phyloP scores from a whole-genome alignment of 108 stramenopile species.

The Cyclostephanos tholiformis region DNA sequence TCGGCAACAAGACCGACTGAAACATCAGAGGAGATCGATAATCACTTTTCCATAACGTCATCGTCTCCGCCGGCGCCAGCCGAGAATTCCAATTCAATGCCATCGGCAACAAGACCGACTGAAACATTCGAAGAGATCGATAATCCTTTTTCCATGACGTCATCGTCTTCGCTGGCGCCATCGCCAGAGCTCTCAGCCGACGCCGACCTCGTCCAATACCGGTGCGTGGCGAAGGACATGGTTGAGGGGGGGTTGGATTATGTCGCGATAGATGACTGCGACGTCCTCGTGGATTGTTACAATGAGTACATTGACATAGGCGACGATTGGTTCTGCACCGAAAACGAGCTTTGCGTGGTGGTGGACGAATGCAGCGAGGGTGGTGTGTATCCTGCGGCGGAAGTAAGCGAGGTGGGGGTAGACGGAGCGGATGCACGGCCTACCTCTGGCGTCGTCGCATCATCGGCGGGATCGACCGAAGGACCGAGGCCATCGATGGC shows the following conservation, averaged over 20 bases:
- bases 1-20: no score
- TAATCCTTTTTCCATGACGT: no score
- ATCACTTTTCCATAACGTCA: no score
- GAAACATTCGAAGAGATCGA: no score
- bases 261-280: slow-evolving; percentile 13
- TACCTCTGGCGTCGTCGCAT: no score
- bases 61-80: no score
- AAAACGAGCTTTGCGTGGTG: slow-evolving; percentile 21
- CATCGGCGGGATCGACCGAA: background rate
- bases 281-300: slow-evolving; percentile 24
- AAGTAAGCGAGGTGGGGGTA: background rate
- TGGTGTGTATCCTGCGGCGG: no score
- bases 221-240: slow-evolving; percentile 18
- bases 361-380: slow-evolving; percentile 5
- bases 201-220: background rate
- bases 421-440: background rate
- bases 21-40: no score
- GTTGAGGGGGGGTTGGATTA: slow-evolving; percentile 19
- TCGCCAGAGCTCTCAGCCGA: no score
- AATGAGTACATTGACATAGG: slow-evolving; percentile 23
- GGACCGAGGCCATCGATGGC: background rate
- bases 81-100: no score
- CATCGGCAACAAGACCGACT: no score
- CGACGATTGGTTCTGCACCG: slow-evolving; percentile 39
- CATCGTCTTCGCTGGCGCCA: no score